These are phyloP conservation scores for Lachnellula willkommii DNA, from an alignment of 2,329 filamentous ascomycete species.

Conservation along the genomic window DNA sequence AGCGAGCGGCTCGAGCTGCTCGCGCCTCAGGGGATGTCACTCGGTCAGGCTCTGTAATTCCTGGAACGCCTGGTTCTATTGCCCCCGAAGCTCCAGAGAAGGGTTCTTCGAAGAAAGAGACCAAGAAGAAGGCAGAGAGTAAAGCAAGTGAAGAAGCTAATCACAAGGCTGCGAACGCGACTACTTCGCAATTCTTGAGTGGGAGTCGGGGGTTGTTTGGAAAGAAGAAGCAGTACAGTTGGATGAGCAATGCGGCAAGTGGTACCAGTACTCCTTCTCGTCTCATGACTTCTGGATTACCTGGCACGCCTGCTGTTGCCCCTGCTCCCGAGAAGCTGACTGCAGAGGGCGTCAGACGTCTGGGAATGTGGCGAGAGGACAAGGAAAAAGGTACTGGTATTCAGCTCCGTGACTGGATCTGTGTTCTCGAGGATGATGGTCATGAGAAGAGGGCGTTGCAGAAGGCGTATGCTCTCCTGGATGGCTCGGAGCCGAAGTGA, in stretches of 20 bases:
- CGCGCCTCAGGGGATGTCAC: conserved; percentile 34
- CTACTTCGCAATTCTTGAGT: conserved; percentile 71
- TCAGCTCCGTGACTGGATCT: conserved; percentile 77
- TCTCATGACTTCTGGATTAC: conserved; percentile 29
- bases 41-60: conserved; percentile 45
- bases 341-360: conserved; percentile 53
- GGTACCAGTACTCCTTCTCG: conserved; percentile 46
- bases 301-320: conserved; percentile 34
- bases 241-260: conserved; percentile 58
- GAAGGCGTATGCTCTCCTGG: conserved; percentile 29
- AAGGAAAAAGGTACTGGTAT: conserved; percentile 71
- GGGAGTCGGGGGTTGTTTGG: conserved; percentile 52
- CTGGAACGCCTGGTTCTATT: conserved; percentile 56
- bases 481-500: conserved; percentile 33
- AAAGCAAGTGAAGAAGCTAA: conserved; percentile 72
- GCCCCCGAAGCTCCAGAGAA: conserved; percentile 63
- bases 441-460: conserved; percentile 60
- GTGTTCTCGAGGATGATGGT: conserved; percentile 74
- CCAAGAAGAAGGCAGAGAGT: conserved; percentile 66
- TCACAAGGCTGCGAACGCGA: conserved; percentile 77
- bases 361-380: conserved; percentile 76
- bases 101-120: conserved; percentile 80
- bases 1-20: conserved; percentile 59
- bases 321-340: conserved; percentile 41
- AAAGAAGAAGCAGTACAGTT: conserved; percentile 67